Base-by-base conservation (phyloP, 306 rosid genomes). In the Sicyos edulis region DNA sequence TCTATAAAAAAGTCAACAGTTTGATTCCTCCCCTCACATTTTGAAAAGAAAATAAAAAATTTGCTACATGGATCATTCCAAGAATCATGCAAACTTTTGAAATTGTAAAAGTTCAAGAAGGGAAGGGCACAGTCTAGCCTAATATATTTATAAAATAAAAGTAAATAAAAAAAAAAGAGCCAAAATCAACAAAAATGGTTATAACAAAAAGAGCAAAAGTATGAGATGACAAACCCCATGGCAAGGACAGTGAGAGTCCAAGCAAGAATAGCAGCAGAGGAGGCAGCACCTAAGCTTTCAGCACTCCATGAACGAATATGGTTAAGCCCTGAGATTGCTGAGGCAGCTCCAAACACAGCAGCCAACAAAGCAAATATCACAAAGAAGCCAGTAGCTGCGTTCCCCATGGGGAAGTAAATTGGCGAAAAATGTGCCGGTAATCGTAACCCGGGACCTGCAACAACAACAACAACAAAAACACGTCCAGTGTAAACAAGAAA, bases 311-410 rank as follows among this genome's bases (percentile, higher is more conserved):
- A 57, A 34, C 97, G 96, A 68, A 95, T 45, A 75, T 95, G 99
- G 78, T 80, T 91, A 57, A 83, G 6, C 50, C 99, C 99, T 52
- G 87, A 22, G 42, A 95, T 82, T 3, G 76, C 76, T 14, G 96
- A 86, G 58, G 92, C 99, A 75, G 56, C 87, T 3, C 99, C 99
- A 52, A 86, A 87, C 50, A 91, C 99, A 79, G 88, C 97, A 45
- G 97, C 99, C 0, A 95, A 40, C 82, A 89, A 77, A 69, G 97
- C 88, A 75, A 89, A 95, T 21, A 81, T 85, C 54, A 91, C 99
- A 55, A 91, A 91, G 87, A 95, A 95, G 11, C 99, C 99, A 19
- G 99, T 95, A 5, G 99, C 97, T 56, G 91, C 99, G 75, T 95
- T 95, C 72, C 97, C 99, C 91, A 95, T 91, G 0, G 97, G 97